Evolutionary conservation across 192 early-diverging fungal species (phyloP).

Genomic region (Coemansia sp.): DNA sequence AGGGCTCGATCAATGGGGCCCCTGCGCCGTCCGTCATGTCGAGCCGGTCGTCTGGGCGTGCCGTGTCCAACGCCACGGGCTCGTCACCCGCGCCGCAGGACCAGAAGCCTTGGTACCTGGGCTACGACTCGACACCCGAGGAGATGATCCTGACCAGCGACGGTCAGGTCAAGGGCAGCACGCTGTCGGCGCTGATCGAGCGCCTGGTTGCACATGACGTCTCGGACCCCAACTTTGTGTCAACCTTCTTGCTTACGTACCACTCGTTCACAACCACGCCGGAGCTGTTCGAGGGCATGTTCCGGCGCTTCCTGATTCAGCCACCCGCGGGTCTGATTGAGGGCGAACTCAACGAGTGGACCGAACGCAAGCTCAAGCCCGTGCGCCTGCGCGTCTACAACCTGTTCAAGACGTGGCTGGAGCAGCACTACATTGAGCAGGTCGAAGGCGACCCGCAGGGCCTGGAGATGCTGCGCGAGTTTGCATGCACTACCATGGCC

Average conservation of each 20-base stretch:
- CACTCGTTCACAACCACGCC: conserved; percentile 81
- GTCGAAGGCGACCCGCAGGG: conserved; percentile 64
- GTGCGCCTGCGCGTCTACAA: conserved; percentile 94
- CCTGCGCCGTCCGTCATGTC: conserved; percentile 25
- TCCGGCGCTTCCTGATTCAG: conserved; percentile 68
- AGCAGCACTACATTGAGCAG: conserved; percentile 79
- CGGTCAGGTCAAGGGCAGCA: conserved; percentile 85
- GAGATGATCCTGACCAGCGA: conserved; percentile 84
- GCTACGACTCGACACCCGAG: conserved; percentile 64
- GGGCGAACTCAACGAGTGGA: conserved; percentile 72
- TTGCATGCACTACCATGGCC: conserved; percentile 67
- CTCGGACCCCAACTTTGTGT: conserved; percentile 72
- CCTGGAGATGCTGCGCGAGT: conserved; percentile 64
- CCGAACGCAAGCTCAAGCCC: conserved; percentile 77
- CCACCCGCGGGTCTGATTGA: conserved; percentile 61
- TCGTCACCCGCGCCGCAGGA: conserved; percentile 12
- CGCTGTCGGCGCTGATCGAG: conserved; percentile 77
- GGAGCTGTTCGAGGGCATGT: conserved; percentile 70
- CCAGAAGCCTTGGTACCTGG: conserved; percentile 70
- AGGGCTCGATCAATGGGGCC: conserved; percentile 7
- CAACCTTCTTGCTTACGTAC: conserved; percentile 91
- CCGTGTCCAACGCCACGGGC: conserved; percentile 15
- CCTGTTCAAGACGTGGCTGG: conserved; percentile 94
- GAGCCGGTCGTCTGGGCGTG: conserved; percentile 29
- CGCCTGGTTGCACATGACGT: conserved; percentile 86